phyloP scores from a whole-genome alignment of 2,329 filamentous ascomycete species.

The Aphanoascus verrucosus region DNA sequence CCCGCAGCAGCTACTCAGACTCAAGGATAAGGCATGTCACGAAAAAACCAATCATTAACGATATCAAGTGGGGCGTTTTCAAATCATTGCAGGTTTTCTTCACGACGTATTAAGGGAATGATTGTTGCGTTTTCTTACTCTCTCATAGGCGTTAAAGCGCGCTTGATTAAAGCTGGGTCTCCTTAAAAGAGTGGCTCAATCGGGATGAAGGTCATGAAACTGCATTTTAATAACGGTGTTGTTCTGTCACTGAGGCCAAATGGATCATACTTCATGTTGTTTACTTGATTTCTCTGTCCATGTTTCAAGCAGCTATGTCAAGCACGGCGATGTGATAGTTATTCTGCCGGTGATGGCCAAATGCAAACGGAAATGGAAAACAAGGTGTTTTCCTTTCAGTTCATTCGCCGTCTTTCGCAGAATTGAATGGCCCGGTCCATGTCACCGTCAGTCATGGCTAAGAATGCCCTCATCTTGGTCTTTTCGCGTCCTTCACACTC shows the following conservation, averaged over 20 bases:
- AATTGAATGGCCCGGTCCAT: background rate
- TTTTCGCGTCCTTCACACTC: background rate
- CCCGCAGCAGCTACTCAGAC: background rate
- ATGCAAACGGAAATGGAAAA: conserved; percentile 1
- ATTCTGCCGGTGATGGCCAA: conserved; percentile 1
- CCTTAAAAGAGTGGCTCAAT: conserved; percentile 2
- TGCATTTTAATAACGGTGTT: conserved; percentile 12
- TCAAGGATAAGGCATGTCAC: conserved; percentile 6
- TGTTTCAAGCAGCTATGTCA: conserved; percentile 2
- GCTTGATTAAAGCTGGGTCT: background rate
- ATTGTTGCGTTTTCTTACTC: conserved; percentile 2
- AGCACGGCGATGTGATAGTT: background rate
- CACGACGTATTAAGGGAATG: conserved; percentile 7
- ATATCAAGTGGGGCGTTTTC: conserved; percentile 4
- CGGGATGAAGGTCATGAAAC: conserved; percentile 5
- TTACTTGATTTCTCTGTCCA: conserved; percentile 9
- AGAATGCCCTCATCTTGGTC: background rate
- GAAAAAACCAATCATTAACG: background rate
- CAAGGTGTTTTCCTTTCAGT: background rate
- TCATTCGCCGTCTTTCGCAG: background rate
- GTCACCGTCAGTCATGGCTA: background rate
- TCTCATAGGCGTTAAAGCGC: conserved; percentile 11
- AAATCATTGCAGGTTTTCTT: conserved; percentile 6
- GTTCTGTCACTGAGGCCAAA: conserved; percentile 9
- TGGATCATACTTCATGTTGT: conserved; percentile 2